Evolutionary conservation across 2,329 filamentous ascomycete species (phyloP), one percentile per base, ranked within the genome.

Genomic region (Aspergillus floridensis): DNA sequence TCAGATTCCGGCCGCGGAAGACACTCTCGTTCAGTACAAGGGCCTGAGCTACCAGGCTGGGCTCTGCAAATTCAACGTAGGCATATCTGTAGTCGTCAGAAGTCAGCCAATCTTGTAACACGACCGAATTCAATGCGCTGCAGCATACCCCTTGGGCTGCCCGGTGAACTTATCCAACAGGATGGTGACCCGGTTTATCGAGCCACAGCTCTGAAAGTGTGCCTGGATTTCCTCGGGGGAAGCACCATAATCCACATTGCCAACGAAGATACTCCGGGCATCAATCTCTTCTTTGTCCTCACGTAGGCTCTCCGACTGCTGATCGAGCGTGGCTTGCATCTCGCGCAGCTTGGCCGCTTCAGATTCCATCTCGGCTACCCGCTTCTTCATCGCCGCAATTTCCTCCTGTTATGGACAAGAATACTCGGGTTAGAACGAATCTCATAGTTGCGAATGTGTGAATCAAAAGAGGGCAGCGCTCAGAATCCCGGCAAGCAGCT

Each of bases 201-300:
- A 92, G 61, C 95, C 95, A 71, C 92, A 96, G 81, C 88, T 96
- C 82, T 96, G 92, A 80, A 99, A 99, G 74, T 99, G 95, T 60
- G 92, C 91, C 81, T 99, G 95, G 60, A 99, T 95, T 81, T 99
- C 95, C 79, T 99, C 95, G 2, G 95, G 95, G 29, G 92, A 96
- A 22, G 93, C 93, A 63, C 91, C 93, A 77, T 99, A 99, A 79
- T 99, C 95, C 66, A 99, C 95, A 70, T 99, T 99, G 67, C 95
- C 95, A 49, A 99, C 95, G 75, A 99, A 99, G 77, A 99, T 92
- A 79, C 92, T 97, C 71, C 95, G 88, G 66, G 88, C 88, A 78
- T 99, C 95, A 60, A 99, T 88, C 67, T 97, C 96, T 76, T 97
- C 93, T 78, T 96, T 96, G 80, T 93, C 92, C 74, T 98, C 95